Evolutionary conservation across 352 stramenopile genomes (phyloP).

Genomic region (Globisporangium megalacanthum): DNA sequence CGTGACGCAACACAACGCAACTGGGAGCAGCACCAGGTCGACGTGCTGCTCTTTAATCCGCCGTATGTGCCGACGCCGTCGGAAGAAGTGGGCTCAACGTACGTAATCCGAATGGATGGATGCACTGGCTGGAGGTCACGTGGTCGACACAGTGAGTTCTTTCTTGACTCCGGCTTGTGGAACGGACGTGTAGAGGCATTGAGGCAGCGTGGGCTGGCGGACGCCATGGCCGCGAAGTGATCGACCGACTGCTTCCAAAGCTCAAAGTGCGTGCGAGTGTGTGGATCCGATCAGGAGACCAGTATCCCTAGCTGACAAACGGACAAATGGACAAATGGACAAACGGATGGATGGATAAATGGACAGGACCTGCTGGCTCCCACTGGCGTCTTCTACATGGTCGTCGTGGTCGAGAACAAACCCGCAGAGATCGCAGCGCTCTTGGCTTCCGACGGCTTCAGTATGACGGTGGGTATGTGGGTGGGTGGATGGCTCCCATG

Average conservation of each 20-base stretch:
- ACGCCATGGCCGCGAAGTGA: conserved; percentile 89
- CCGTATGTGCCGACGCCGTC: conserved; percentile 97
- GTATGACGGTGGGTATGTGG: conserved; percentile 52
- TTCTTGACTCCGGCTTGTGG: neutral
- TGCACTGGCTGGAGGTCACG: neutral
- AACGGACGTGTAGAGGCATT: conserved; percentile 72
- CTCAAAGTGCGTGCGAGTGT: conserved; percentile 46
- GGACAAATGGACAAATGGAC: neutral
- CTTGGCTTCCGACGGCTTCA: conserved; percentile 57
- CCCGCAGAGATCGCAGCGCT: conserved; percentile 90
- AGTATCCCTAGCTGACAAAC: neutral
- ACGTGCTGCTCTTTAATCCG: conserved; percentile 98
- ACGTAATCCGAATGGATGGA: conserved; percentile 8
- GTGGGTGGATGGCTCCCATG: neutral
- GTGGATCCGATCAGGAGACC: neutral
- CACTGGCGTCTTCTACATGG: conserved; percentile 94
- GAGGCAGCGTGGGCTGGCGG: conserved; percentile 96
- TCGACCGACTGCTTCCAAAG: conserved; percentile 93
- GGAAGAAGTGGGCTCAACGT: conserved; percentile 91
- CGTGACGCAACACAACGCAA: neutral
- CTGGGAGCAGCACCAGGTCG: conserved; percentile 51
- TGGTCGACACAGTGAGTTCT: too few relatives aligned
- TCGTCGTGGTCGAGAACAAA: conserved; percentile 97
- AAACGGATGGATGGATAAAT: too few relatives aligned
- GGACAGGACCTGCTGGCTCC: conserved; percentile 60